phyloP scores from a whole-genome alignment of 331 rosid species.

The Stylosanthes scabra region DNA sequence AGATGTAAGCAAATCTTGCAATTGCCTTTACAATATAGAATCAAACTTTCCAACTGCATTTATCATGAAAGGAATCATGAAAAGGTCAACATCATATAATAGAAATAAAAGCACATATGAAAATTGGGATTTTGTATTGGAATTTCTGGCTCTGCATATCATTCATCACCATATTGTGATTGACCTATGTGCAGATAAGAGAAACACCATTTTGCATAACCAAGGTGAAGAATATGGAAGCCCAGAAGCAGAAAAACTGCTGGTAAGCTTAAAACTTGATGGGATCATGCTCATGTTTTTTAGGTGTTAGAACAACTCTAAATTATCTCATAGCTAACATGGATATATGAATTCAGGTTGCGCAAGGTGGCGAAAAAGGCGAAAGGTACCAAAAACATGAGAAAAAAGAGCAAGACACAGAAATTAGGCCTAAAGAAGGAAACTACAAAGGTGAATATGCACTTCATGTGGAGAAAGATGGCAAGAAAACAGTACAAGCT shows the following conservation, averaged over 20 bases:
- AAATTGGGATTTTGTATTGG: constrained; percentile 6
- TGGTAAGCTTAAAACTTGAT: constrained; percentile 49
- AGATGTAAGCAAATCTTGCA: constrained; percentile 52
- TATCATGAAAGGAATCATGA: constrained; percentile 17
- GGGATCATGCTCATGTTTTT: background rate
- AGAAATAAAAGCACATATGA: background rate
- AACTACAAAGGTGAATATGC: constrained; percentile 26
- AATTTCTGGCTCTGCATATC: constrained; percentile 15
- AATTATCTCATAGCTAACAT: background rate
- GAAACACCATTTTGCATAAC: constrained; percentile 37
- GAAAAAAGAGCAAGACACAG: constrained; percentile 26
- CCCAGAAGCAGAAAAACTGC: constrained; percentile 50
- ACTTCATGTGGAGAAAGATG: constrained; percentile 37
- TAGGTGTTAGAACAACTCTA: constrained; percentile 2
- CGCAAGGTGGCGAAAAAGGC: constrained; percentile 44
- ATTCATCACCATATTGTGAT: constrained; percentile 16
- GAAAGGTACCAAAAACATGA: constrained; percentile 40
- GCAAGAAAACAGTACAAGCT: constrained; percentile 22
- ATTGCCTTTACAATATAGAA: constrained; percentile 7
- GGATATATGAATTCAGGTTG: constrained; percentile 44
- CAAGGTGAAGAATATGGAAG: constrained; percentile 35
- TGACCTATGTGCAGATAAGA: constrained; percentile 57
- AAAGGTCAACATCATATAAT: background rate
- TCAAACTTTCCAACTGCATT: background rate
- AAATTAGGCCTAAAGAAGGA: constrained; percentile 38